Conservation (phyloP, 495 filamentous ascomycete genomes). For the Talaromyces borbonicus region DNA sequence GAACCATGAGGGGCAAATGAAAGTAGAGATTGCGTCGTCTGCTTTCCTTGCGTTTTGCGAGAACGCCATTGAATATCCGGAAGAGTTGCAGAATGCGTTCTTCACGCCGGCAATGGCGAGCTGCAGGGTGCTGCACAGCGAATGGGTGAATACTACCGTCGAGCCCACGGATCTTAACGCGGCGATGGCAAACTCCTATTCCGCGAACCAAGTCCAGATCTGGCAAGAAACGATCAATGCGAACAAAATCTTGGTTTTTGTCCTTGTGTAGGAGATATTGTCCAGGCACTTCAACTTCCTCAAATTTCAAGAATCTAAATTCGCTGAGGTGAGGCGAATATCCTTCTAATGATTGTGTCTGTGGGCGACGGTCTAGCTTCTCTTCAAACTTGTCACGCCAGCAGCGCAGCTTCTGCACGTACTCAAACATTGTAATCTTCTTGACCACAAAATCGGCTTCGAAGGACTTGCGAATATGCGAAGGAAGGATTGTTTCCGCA, state of each 20-base stretch:
- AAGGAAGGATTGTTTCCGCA: slow-evolving; percentile 87
- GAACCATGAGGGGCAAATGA: slow-evolving; percentile 89
- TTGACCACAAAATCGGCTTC: slow-evolving; percentile 89
- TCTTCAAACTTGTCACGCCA: slow-evolving; percentile 99
- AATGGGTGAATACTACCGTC: slow-evolving; percentile 94
- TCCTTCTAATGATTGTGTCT: slow-evolving; percentile 59
- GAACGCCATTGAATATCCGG: slow-evolving; percentile 86
- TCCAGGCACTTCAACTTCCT: slow-evolving; percentile 95
- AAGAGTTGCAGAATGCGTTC: slow-evolving; percentile 96
- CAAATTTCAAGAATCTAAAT: slow-evolving; percentile 93
- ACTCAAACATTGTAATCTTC: slow-evolving; percentile 93
- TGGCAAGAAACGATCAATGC: slow-evolving; percentile 92
- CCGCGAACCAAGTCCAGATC: slow-evolving; percentile 85
- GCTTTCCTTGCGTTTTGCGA: slow-evolving; percentile 87
- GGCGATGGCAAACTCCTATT: slow-evolving; percentile 79
- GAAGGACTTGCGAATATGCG: slow-evolving; percentile 87
- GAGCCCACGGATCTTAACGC: slow-evolving; percentile 93
- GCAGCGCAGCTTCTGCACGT: slow-evolving; percentile 90
- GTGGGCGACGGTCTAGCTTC: slow-evolving; percentile 81
- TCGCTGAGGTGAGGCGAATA: slow-evolving; percentile 88
- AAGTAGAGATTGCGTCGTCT: slow-evolving; percentile 90
- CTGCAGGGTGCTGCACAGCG: slow-evolving; percentile 89
- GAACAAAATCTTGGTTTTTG: slow-evolving; percentile 96
- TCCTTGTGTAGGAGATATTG: slow-evolving; percentile 96
- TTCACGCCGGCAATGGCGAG: slow-evolving; percentile 82